Conservation (phyloP, 2,329 filamentous ascomycete species). For the Fusarium anguioides region DNA sequence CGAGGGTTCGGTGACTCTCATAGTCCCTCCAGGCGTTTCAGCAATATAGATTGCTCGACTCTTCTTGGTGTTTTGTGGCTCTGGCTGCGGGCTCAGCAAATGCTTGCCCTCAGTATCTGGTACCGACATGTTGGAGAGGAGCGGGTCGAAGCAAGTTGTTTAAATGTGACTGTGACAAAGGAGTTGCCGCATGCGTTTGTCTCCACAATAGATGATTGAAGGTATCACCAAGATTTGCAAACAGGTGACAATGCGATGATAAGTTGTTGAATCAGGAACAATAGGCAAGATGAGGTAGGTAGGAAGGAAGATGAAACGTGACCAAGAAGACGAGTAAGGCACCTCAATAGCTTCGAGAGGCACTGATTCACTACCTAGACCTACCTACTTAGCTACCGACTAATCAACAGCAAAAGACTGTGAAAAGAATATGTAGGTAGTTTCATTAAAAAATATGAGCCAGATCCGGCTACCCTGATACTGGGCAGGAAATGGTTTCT, state of each 20-base stretch:
- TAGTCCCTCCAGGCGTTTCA: slow-evolving; percentile 33
- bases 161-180: not conserved
- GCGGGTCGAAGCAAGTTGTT: not conserved
- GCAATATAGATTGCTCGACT: slow-evolving; percentile 10
- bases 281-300: not conserved
- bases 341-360: not conserved
- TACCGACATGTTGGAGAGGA: slow-evolving; percentile 9
- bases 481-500: no score
- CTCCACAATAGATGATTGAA: not conserved
- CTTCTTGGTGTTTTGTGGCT: slow-evolving; percentile 15
- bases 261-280: not conserved
- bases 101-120: slow-evolving; percentile 16
- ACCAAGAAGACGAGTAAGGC: not conserved
- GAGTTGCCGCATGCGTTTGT: not conserved
- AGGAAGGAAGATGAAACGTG: not conserved
- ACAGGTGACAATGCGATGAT: not conserved
- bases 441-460: no score
- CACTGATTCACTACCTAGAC: not conserved
- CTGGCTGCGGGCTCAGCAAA: slow-evolving; percentile 22
- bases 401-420: no score
- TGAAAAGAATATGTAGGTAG: no score
- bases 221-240: not conserved
- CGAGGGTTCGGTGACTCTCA: slow-evolving; percentile 20
- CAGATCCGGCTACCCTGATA: no score
- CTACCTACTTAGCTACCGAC: no score